Conservation (phyloP, 305 asterid genomes). For the Fraxinus greggii region DNA sequence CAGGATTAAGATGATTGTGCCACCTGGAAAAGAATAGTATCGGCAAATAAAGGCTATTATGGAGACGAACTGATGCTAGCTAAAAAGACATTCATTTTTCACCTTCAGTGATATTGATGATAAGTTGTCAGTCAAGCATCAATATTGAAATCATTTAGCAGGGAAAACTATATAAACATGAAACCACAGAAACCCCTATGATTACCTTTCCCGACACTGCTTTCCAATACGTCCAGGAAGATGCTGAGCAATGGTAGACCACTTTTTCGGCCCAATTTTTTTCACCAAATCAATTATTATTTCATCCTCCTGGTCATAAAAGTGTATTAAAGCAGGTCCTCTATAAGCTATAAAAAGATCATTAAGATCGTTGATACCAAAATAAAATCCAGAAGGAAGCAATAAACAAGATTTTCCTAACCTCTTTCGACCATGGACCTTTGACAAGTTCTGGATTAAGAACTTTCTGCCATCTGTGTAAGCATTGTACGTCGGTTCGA, state of each 20-base stretch:
- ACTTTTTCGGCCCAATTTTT: conserved; percentile 85
- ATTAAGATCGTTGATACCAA: background rate
- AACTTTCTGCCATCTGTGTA: conserved; percentile 99
- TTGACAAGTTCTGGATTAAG: conserved; percentile 98
- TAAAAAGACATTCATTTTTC: background rate
- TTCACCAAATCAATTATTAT: conserved; percentile 70
- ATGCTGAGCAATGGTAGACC: conserved; percentile 96
- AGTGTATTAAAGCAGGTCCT: conserved; percentile 23
- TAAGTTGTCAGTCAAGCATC: background rate
- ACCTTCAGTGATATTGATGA: background rate
- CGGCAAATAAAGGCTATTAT: background rate
- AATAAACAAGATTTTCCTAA: conserved; percentile 32
- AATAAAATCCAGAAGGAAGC: conserved; percentile 16
- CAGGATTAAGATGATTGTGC: conserved; percentile 99
- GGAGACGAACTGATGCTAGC: background rate
- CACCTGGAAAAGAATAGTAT: conserved; percentile 35
- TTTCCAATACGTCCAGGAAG: conserved; percentile 98
- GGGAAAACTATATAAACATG: background rate
- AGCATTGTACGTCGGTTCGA: conserved; percentile 96
- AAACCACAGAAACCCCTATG: conserved; percentile 2
- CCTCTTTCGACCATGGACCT: conserved; percentile 99
- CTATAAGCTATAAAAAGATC: conserved; percentile 18
- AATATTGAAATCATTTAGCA: background rate
- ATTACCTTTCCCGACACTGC: conserved; percentile 96
- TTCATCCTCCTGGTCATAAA: conserved; percentile 80